phyloP scores from a whole-genome alignment of 2,329 filamentous ascomycete genomes.

The Colletotrichum siamense region DNA sequence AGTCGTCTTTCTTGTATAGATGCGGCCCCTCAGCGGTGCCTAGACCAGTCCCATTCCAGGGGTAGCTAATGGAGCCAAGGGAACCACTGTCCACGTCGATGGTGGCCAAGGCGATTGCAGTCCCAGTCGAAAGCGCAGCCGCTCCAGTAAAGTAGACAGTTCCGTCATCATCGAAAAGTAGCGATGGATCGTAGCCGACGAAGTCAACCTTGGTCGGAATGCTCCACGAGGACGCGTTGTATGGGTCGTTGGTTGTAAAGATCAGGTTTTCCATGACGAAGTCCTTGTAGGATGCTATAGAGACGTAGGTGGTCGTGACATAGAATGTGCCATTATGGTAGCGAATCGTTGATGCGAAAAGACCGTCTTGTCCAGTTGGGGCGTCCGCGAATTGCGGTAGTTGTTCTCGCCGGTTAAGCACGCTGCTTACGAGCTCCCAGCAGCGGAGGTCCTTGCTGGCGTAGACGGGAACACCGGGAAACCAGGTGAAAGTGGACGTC shows the following conservation, averaged over 20 bases:
- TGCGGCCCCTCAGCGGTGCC: constrained; percentile 52
- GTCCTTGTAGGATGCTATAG: constrained; percentile 23
- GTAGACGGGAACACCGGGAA: constrained; percentile 54
- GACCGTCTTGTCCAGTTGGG: constrained; percentile 25
- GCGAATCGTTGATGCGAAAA: constrained; percentile 29
- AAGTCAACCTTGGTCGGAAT: constrained; percentile 25
- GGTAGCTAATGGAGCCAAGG: background rate
- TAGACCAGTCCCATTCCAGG: constrained; percentile 51
- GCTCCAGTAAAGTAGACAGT: constrained; percentile 48
- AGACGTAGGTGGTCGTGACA: background rate
- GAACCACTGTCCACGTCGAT: constrained; percentile 32
- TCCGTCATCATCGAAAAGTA: constrained; percentile 62
- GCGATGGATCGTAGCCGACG: constrained; percentile 48
- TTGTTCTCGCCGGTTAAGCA: background rate
- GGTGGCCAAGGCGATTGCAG: background rate
- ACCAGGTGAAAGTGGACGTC: constrained; percentile 66
- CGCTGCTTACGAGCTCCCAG: constrained; percentile 32
- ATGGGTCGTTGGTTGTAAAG: constrained; percentile 15
- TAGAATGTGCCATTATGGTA: constrained; percentile 27
- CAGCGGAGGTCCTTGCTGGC: constrained; percentile 34
- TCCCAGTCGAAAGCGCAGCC: background rate
- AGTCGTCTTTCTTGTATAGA: constrained; percentile 48
- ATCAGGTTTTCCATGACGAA: constrained; percentile 24
- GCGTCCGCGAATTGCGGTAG: background rate
- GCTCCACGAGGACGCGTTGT: constrained; percentile 24